Base-by-base conservation (phyloP, 352 stramenopile species). In the Pythium scleroteichum region DNA sequence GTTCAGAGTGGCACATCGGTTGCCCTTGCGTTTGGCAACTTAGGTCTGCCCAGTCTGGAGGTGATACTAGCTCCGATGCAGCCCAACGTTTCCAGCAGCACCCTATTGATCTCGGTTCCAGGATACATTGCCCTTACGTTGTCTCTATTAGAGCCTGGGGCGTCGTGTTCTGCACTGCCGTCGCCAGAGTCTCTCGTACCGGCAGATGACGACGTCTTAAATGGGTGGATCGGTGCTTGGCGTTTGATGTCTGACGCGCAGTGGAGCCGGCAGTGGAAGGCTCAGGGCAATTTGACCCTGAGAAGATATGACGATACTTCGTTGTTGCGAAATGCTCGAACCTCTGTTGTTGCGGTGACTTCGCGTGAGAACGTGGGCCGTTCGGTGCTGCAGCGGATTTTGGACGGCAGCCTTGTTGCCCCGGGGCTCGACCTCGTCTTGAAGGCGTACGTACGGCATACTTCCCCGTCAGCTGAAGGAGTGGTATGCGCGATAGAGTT, bases 151-250 rank as follows among this genome's bases (percentile, higher is more conserved):
- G 67, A 79, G 14, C 75, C 79, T 16, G 68, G 69, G 5, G 26
- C 22, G 4, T 77, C 79, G 16, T 88, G 79, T 20, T 72, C 62
- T 35, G 52, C 55, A 1, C 51, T 64, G 1, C 23, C 54, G 9
- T 5, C 26, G 6, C 20, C 44, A 8, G 40, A 59, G 0, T 49
- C 38, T 1, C 44, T 42, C 0, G 48, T 71, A 3, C 57, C 64
- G 16, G 22, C 69, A 0, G 67, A 85, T 20, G 53, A 71, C 0
- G 48, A 79, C 14, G 38, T 66, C 22, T 54, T 87, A 17, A 79
- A 71, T 49, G 79, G 77, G 0, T 89, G 77, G 79, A 64, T 83
- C 38, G 74, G 81, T 26, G 19, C 63, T 2, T 89, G 77, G 77
- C 59, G 73, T 46, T 20, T 75, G 27, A 69, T 76, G 7, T 72